Base-by-base conservation (phyloP, 2,329 filamentous ascomycete genomes). In the Pseudonectria foliicola region DNA sequence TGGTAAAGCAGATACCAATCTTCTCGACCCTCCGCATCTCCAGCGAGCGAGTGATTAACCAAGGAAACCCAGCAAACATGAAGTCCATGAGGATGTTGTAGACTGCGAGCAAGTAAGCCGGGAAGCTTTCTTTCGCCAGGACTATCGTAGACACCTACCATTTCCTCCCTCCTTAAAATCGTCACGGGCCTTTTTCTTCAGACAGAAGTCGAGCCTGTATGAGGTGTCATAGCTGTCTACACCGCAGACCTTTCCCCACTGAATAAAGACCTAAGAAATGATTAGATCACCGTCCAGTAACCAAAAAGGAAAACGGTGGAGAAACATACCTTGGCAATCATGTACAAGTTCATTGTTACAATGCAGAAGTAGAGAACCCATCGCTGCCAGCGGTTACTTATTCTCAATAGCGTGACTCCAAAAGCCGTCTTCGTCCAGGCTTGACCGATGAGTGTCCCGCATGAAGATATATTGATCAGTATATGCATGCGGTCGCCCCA, bases 51-150 rank as follows among this genome's bases (percentile, higher is more conserved):
- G 66, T 68, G 13, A 73, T 62, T 14, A 68, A 44, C 68, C 68
- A 72, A 3, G 70, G 70, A 33, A 72, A 68, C 7, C 54, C 36
- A 0, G 70, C 68, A 44, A 74, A 66, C 0, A 69, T 43, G 27
- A 73, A 70, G 39, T 74, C 70, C 65, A 71, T 73, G 18, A 72
- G 55, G 36, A 72, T 67, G 47, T 72, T 73, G 49, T 70, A 71
- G 5, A 69, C 67, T 71, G 39, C 2, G 6, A 10, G 25, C n/a
- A 3, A 12, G 3, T 3, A n/a, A n/a, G n/a, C n/a, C n/a, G n/a
- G n/a, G n/a, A n/a, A n/a, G n/a, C n/a, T n/a, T n/a, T n/a, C n/a
- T n/a, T n/a, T n/a, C n/a, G n/a, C n/a, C n/a, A n/a, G n/a, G n/a
- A n/a, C n/a, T n/a, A n/a, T n/a, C n/a, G n/a, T n/a, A n/a, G 11